Evolutionary conservation across 257 asterid species (phyloP).

Genomic region (Nicotiana attenuata): DNA sequence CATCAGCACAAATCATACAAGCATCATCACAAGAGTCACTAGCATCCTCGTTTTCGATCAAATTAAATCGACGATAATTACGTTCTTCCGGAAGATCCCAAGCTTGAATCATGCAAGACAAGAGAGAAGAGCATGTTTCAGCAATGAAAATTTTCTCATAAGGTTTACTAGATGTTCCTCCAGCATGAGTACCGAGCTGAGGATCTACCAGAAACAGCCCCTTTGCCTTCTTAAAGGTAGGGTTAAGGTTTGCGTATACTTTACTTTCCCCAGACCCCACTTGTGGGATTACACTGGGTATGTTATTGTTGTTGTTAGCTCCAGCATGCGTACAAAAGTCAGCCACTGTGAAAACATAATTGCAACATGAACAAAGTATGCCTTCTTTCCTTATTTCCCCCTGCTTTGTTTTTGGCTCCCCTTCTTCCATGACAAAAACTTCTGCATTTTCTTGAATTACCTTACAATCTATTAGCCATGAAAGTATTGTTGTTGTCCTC

Average conservation of each 20-base stretch:
- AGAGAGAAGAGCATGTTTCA: slow-evolving; percentile 12
- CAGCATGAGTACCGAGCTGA: slow-evolving; percentile 21
- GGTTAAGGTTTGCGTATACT: too few species aligned
- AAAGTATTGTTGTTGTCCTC: slow-evolving; percentile 30
- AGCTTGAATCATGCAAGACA: slow-evolving; percentile 31
- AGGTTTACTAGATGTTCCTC: slow-evolving; percentile 15
- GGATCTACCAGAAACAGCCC: too few species aligned
- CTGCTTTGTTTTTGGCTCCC: slow-evolving; percentile 6
- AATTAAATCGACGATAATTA: slow-evolving; percentile 10
- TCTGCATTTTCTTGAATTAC: slow-evolving; percentile 25
- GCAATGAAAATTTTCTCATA: slow-evolving; percentile 22
- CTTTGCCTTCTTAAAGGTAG: too few species aligned
- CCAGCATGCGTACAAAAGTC: slow-evolving; percentile 35
- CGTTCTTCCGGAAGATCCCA: slow-evolving; percentile 34
- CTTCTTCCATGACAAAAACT: slow-evolving; percentile 14
- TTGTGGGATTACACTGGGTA: too few species aligned
- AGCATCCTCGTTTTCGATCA: slow-evolving; percentile 13
- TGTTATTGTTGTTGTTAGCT: not conserved
- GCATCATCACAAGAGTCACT: slow-evolving; percentile 40
- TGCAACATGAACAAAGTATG: slow-evolving; percentile 42
- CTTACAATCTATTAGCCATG: slow-evolving; percentile 44
- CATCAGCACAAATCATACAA: slow-evolving; percentile 56
- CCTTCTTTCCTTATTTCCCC: slow-evolving; percentile 41
- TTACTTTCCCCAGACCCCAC: too few species aligned
- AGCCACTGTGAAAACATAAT: slow-evolving; percentile 16